Base-by-base conservation (phyloP, 345 rosid genomes). In the Sonneratia caseolaris region DNA sequence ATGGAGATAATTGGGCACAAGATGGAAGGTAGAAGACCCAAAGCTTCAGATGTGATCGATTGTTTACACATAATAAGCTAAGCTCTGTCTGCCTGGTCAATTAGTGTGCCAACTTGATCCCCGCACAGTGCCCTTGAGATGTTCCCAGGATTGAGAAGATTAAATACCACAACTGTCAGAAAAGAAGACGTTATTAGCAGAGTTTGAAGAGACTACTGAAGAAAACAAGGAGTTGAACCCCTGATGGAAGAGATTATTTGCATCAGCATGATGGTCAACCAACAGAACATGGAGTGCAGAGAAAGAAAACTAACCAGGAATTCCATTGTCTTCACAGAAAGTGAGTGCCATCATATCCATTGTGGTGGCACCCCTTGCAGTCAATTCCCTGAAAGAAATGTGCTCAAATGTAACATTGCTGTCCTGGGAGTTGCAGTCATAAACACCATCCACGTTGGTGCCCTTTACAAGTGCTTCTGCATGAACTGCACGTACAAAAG, bases 391-490 rank as follows among this genome's bases (percentile, higher is more conserved):
- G 75, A 88, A 93, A 16, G 88, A 75, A 49, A 89, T 79, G 74
- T 89, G 96, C 66, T 91, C 89, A 71, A 89, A 85, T 70, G 86
- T 82, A 35, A 75, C 82, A 49, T 82, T 89, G 81, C 72, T 84
- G 76, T 86, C 88, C 27, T 85, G 85, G 73, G 93, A 82, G 70
- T 81, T 85, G 70, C 86, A 84, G 75, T 93, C 98, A 73, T 85
- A 89, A 47, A 89, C 86, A 53, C 93, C 98, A 67, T 86, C 84
- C 49, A 89, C 86, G 36, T 83, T 93, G 40, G 92, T 88, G 49
- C 98, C 98, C 82, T 93, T 93, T 64, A 93, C 86, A 37, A 93
- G 78, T 36, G 88, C 96, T 72, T 87, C 96, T 27, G 98, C 98
- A 51, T 87, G 82, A 73, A 93, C 98, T 93, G 89, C 53, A 14